Conservation (phyloP, 371 early-diverging fungal species). For the Actinomortierella ambigua region DNA sequence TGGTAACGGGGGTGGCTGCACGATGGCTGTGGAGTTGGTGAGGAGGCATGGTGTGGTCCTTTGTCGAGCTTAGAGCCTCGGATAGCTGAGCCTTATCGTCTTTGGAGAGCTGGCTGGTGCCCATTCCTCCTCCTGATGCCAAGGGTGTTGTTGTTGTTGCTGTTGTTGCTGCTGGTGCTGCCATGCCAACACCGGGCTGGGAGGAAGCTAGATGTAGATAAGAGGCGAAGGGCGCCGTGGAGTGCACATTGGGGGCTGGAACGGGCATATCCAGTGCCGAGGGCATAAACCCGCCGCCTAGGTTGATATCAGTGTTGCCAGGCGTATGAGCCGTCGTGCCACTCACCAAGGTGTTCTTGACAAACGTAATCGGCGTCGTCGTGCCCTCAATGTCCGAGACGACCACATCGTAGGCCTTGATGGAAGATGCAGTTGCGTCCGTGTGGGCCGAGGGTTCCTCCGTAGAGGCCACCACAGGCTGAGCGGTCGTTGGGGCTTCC, state of each 20-base stretch:
- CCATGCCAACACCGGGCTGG: neutral
- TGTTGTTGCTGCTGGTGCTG: no score
- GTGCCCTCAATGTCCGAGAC: slow-evolving; percentile 95
- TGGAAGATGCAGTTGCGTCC: neutral
- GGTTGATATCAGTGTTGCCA: neutral
- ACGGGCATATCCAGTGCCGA: no score
- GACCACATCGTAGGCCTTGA: slow-evolving; percentile 56
- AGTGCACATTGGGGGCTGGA: neutral
- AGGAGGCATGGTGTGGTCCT: no score
- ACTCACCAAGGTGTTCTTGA: slow-evolving; percentile 80
- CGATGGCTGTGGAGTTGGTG: no score
- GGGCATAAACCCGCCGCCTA: neutral
- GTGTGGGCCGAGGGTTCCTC: slow-evolving; percentile 24
- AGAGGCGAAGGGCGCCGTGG: neutral
- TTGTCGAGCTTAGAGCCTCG: no score
- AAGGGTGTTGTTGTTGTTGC: no score
- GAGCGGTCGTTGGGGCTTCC: slow-evolving; percentile 7
- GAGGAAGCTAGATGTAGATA: neutral
- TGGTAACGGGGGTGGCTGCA: no score
- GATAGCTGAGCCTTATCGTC: no score
- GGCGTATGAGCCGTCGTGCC: neutral
- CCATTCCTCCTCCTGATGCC: no score
- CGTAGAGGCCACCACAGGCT: slow-evolving; percentile 12
- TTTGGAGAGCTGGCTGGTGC: no score
- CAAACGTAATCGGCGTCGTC: slow-evolving; percentile 95